Evolutionary conservation across 202 grass and related monocot genomes (phyloP).

Genomic region (Setaria viridis): DNA sequence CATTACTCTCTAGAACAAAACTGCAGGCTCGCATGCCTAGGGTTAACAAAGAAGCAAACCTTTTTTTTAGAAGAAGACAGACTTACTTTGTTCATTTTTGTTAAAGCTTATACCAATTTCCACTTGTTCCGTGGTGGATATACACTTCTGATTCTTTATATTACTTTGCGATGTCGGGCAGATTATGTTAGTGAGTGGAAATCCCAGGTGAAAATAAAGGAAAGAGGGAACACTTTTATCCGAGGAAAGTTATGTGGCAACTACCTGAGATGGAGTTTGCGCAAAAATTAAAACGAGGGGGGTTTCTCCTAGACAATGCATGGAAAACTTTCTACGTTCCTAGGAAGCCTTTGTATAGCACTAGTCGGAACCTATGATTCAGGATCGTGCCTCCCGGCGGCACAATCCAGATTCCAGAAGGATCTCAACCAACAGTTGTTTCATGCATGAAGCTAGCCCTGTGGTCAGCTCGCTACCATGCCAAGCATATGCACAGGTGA

Average conservation of each 20-base stretch:
- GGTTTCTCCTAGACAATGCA: not conserved
- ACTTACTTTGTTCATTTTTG: not conserved
- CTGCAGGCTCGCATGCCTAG: not conserved
- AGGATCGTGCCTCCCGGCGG: not conserved
- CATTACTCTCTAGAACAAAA: not conserved
- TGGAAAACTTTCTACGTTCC: not conserved
- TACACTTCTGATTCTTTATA: not conserved
- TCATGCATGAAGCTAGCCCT: not conserved
- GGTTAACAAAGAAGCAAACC: not conserved
- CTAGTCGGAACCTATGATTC: not conserved
- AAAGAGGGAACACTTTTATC: constrained; percentile 2
- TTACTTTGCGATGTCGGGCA: not conserved
- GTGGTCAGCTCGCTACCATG: not conserved
- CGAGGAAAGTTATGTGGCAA: not conserved
- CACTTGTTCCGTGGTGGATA: not conserved
- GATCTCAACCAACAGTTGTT: not conserved
- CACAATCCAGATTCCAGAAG: not conserved
- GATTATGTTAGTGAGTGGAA: not conserved
- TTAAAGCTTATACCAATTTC: not conserved
- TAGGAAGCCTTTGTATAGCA: not conserved
- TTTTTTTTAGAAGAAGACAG: not conserved
- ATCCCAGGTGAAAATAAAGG: constrained; percentile 5
- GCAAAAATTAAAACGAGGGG: not conserved
- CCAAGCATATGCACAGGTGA: not conserved
- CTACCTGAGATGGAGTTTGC: not conserved